Evolutionary conservation across 2,329 filamentous ascomycete species (phyloP).

Genomic region (Westerdykella ornata): DNA sequence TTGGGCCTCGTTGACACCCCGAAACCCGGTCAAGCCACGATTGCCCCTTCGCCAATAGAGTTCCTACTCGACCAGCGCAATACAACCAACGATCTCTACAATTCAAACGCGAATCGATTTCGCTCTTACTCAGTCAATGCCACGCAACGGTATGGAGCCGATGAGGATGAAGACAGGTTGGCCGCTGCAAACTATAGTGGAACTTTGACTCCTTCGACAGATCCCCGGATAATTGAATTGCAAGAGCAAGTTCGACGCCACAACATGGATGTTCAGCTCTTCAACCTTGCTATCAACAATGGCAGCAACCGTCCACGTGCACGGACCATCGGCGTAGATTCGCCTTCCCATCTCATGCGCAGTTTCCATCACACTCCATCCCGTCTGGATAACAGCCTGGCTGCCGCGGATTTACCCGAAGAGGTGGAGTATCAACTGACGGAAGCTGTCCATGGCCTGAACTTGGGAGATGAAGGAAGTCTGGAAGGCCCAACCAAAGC

Average conservation of each 20-base stretch:
- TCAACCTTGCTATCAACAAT: conserved; percentile 73
- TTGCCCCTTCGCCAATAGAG: conserved; percentile 56
- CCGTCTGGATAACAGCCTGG: conserved; percentile 68
- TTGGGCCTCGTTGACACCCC: conserved; percentile 91
- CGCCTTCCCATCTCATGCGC: conserved; percentile 57
- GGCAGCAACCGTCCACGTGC: conserved; percentile 62
- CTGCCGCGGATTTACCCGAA: conserved; percentile 67
- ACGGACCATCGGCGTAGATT: conserved; percentile 83
- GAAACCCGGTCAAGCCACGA: conserved; percentile 66
- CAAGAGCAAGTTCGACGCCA: conserved; percentile 77
- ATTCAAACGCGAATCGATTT: conserved; percentile 67
- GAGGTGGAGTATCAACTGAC: conserved; percentile 73
- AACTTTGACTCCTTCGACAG: conserved; percentile 52
- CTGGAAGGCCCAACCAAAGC: conserved; percentile 87
- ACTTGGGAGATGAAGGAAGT: conserved; percentile 69
- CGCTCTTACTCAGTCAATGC: conserved; percentile 98
- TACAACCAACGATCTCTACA: conserved; percentile 42
- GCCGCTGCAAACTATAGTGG: conserved; percentile 55
- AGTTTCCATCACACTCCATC: conserved; percentile 71
- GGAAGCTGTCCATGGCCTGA: conserved; percentile 75
- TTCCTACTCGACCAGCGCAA: conserved; percentile 46
- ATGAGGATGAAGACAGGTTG: conserved; percentile 62
- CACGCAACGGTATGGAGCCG: conserved; percentile 92
- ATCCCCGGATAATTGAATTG: conserved; percentile 55
- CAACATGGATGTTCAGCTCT: conserved; percentile 88